These are phyloP conservation scores for Aureobasidium sp. DNA, from an alignment of 2,329 filamentous ascomycete species.

Conservation along the genomic window DNA sequence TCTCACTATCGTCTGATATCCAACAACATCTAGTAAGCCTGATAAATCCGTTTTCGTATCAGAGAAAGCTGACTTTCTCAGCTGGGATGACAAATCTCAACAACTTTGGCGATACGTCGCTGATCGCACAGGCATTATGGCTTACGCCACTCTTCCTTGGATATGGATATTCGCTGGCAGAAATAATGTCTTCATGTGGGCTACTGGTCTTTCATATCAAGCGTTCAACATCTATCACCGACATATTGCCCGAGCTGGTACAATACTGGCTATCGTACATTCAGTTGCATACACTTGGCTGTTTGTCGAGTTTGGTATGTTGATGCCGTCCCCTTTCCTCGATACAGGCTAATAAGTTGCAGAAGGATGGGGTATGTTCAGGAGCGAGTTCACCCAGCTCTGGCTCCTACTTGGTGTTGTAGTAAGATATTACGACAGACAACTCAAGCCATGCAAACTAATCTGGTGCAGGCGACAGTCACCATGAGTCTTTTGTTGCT, in stretches of 20 bases:
- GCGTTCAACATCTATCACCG: slow-evolving; percentile 62
- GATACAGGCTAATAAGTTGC: background rate
- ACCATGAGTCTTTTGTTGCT: slow-evolving; percentile 39
- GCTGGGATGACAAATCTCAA: slow-evolving; percentile 23
- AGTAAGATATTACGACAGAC: background rate
- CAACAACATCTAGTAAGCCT: slow-evolving; percentile 41
- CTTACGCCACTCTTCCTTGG: slow-evolving; percentile 55
- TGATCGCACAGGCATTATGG: slow-evolving; percentile 56
- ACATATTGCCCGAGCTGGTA: slow-evolving; percentile 55
- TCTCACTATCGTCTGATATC: slow-evolving; percentile 38
- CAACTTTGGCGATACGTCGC: slow-evolving; percentile 50
- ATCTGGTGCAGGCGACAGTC: slow-evolving; percentile 24
- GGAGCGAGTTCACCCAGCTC: background rate
- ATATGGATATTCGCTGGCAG: slow-evolving; percentile 60
- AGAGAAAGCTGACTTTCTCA: background rate
- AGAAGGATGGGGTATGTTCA: background rate
- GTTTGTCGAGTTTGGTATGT: background rate
- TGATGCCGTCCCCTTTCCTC: slow-evolving; percentile 23
- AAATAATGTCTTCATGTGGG: slow-evolving; percentile 58
- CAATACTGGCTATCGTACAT: slow-evolving; percentile 54
- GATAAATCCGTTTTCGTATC: background rate
- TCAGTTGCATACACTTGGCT: slow-evolving; percentile 47
- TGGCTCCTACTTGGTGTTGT: slow-evolving; percentile 6
- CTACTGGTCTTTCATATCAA: slow-evolving; percentile 61
- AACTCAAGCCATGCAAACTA: background rate